These are phyloP conservation scores for Isoetes engelmannii DNA, from an alignment of 83 land plant species.

Conservation along the genomic window DNA sequence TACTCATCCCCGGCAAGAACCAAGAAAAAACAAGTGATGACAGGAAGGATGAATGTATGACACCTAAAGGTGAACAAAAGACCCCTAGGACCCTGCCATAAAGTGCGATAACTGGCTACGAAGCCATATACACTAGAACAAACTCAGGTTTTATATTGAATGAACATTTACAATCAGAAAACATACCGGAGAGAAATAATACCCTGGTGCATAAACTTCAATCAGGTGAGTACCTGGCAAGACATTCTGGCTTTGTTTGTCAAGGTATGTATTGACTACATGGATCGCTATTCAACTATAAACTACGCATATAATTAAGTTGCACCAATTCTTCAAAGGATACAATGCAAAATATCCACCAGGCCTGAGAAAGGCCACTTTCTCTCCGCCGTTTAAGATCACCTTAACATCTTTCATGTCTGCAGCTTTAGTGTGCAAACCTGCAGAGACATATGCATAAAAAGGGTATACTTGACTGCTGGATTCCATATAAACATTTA, in stretches of 20 bases:
- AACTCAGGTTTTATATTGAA: too few species aligned
- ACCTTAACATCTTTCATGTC: constrained; percentile 17
- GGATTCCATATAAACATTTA: too few species aligned
- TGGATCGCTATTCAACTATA: neutral
- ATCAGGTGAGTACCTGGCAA: constrained; percentile 92
- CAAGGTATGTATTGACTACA: neutral
- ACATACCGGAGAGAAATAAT: constrained; percentile 86
- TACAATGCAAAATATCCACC: constrained; percentile 44
- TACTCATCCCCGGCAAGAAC: too few species aligned
- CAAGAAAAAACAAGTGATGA: too few species aligned
- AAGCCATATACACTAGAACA: too few species aligned
- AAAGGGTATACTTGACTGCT: too few species aligned
- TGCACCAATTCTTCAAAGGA: neutral
- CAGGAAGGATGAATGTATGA: too few species aligned
- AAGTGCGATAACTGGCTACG: too few species aligned
- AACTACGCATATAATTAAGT: neutral
- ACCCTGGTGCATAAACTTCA: constrained; percentile 82
- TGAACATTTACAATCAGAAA: neutral
- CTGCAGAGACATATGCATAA: too few species aligned
- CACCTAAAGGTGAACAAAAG: too few species aligned
- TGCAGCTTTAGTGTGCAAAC: too few species aligned
- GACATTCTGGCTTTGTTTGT: constrained; percentile 21
- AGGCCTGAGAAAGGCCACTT: constrained; percentile 22
- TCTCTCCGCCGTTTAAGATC: constrained; percentile 29
- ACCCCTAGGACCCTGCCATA: too few species aligned